Conservation (phyloP, 2,329 filamentous ascomycete species). For the Coniochaeta ligniaria region DNA sequence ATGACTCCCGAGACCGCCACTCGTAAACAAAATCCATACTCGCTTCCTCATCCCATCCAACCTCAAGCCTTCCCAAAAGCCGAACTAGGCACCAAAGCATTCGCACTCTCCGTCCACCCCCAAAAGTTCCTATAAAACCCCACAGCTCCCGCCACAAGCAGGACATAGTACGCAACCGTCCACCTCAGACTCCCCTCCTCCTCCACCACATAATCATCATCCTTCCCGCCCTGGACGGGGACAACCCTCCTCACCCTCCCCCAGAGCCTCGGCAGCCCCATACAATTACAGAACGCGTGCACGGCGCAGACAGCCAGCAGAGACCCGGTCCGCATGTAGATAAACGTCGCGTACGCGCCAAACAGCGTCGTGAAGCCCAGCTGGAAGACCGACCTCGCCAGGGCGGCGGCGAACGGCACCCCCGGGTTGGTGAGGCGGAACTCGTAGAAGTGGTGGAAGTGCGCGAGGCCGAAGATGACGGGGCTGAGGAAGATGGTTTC, state of each 20-base stretch:
- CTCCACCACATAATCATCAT: constrained; percentile 5
- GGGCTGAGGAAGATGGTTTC: constrained; percentile 75
- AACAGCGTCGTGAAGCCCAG: constrained; percentile 89
- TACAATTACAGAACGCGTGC: constrained; percentile 88
- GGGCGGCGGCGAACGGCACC: constrained; percentile 52
- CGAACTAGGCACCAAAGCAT: constrained; percentile 10
- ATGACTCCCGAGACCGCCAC: not conserved
- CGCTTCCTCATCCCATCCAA: not conserved
- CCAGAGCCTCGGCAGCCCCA: constrained; percentile 83
- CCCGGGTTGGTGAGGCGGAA: constrained; percentile 75
- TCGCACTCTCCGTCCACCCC: constrained; percentile 24
- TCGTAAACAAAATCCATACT: not conserved
- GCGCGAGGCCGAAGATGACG: constrained; percentile 85
- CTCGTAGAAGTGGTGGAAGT: constrained; percentile 94
- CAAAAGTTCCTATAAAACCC: constrained; percentile 68
- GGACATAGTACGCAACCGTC: constrained; percentile 72
- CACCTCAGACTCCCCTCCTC: constrained; percentile 33
- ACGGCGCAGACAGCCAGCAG: constrained; percentile 67
- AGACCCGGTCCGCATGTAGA: constrained; percentile 80
- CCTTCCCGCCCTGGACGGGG: constrained; percentile 11
- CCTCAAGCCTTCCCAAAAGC: constrained; percentile 8
- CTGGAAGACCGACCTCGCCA: constrained; percentile 72
- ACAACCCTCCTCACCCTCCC: constrained; percentile 50
- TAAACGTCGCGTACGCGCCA: constrained; percentile 85
- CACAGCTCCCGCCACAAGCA: constrained; percentile 65